A percentile compares a stretch with the other conserved stretches of the same genome.
Conservation (phyloP, 371 early-diverging fungal genomes). For the Amoeboaphelidium occidentale region DNA sequence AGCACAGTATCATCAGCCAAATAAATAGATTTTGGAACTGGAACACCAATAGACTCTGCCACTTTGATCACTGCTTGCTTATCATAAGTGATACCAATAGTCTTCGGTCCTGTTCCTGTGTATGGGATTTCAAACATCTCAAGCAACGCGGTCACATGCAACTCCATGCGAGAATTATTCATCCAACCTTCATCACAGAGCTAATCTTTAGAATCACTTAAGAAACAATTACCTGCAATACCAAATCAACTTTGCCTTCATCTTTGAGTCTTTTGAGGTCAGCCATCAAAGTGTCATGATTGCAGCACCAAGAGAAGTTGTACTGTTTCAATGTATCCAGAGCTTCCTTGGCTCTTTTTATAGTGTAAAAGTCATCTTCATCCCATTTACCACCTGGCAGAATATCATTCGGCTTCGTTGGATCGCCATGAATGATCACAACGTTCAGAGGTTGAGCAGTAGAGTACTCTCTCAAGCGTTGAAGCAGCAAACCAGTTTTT, state of each 20-base stretch:
- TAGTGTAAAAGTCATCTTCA: background rate
- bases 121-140: background rate
- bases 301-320: background rate
- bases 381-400: background rate
- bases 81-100: background rate
- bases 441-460: background rate
- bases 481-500: background rate
- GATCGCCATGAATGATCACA: background rate
- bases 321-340: background rate
- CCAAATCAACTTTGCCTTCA: background rate
- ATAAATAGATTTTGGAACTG: background rate
- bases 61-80: background rate
- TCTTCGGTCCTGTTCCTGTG: background rate
- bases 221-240: background rate
- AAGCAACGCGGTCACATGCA: background rate
- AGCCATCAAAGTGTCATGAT: background rate
- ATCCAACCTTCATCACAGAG: conserved; percentile 1
- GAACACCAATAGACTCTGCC: background rate
- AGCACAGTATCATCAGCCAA: background rate
- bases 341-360: background rate
- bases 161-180: background rate
- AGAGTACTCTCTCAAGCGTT: background rate
- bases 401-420: background rate
- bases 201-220: background rate
- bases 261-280: background rate